Conservation (phyloP, 2,329 filamentous ascomycete species). For the Septoria petroselini region DNA sequence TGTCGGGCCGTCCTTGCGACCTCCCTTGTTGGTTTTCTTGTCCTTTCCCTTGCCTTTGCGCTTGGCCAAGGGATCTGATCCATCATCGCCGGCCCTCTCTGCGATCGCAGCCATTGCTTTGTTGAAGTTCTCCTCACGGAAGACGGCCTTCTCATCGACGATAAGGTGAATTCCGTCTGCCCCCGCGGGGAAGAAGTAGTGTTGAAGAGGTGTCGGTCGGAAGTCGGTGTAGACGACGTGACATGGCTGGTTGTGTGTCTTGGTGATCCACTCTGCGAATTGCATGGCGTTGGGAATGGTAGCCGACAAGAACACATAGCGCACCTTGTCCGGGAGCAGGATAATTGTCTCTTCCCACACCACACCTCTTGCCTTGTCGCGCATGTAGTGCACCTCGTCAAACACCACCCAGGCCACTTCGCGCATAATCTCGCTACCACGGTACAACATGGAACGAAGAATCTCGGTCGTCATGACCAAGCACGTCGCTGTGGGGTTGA, state of each 20-base stretch:
- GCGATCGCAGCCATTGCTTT: constrained; percentile 89
- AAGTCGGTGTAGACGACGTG: constrained; percentile 99
- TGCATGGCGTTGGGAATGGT: constrained; percentile 99
- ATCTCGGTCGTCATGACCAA: constrained; percentile 99
- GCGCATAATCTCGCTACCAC: constrained; percentile 98
- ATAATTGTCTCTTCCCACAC: constrained; percentile 99
- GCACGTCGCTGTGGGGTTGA: constrained; percentile 96
- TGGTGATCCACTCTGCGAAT: constrained; percentile 98
- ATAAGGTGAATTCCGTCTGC: constrained; percentile 90
- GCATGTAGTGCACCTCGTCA: constrained; percentile 98
- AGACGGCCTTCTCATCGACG: constrained; percentile 94
- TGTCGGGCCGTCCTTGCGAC: constrained; percentile 63
- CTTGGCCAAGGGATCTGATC: constrained; percentile 73
- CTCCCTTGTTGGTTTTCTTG: constrained; percentile 87
- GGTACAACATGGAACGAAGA: constrained; percentile 95
- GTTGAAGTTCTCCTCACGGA: constrained; percentile 96
- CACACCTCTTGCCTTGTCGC: constrained; percentile 87
- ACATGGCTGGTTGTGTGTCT: constrained; percentile 94
- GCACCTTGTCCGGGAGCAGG: constrained; percentile 93
- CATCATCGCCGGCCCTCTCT: constrained; percentile 80
- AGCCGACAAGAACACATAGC: constrained; percentile 96
- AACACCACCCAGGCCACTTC: constrained; percentile 98
- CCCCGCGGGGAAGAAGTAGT: constrained; percentile 94
- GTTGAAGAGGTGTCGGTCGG: constrained; percentile 89
- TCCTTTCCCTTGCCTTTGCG: constrained; percentile 85